Evolutionary conservation across 2,329 filamentous ascomycete genomes (phyloP).

Genomic region (Botrytis tulipae): DNA sequence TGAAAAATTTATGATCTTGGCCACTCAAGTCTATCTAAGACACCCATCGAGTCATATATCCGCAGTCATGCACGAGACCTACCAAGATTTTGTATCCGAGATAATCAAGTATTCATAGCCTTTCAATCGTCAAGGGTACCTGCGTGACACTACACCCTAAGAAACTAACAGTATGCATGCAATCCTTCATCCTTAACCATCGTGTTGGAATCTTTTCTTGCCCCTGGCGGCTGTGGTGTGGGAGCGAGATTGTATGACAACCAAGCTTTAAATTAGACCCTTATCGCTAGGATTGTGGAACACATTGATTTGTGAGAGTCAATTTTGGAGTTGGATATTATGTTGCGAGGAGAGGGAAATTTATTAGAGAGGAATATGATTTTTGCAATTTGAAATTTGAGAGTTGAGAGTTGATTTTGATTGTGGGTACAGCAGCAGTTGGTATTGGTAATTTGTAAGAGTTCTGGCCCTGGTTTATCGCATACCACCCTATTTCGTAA

Average conservation of each 20-base stretch:
- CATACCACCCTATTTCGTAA: too few relatives aligned
- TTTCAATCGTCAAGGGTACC: background rate
- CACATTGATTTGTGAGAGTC: background rate
- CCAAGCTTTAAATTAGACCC: slow-evolving; percentile 6
- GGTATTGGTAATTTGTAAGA: too few relatives aligned
- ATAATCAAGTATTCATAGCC: background rate
- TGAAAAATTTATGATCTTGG: background rate
- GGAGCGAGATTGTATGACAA: background rate
- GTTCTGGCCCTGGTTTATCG: too few relatives aligned
- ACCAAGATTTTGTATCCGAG: background rate
- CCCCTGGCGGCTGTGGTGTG: slow-evolving; percentile 12
- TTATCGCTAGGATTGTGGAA: slow-evolving; percentile 8
- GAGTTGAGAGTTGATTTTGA: background rate
- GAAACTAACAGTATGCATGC: background rate
- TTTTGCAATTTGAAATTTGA: background rate
- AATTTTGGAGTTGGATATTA: background rate
- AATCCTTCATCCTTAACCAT: slow-evolving; percentile 15
- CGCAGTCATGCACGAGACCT: slow-evolving; percentile 10
- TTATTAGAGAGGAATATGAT: too few relatives aligned
- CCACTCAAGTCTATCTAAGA: slow-evolving; percentile 11
- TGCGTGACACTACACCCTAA: slow-evolving; percentile 4
- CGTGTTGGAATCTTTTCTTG: background rate
- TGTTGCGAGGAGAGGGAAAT: too few relatives aligned
- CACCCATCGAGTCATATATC: slow-evolving; percentile 8
- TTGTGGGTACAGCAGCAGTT: background rate